A percentile compares a stretch with the other conserved stretches of the same genome.
These are phyloP conservation scores for Neoscytalidium dimidiatum DNA, from an alignment of 2,329 filamentous ascomycete species.

Conservation along the genomic window DNA sequence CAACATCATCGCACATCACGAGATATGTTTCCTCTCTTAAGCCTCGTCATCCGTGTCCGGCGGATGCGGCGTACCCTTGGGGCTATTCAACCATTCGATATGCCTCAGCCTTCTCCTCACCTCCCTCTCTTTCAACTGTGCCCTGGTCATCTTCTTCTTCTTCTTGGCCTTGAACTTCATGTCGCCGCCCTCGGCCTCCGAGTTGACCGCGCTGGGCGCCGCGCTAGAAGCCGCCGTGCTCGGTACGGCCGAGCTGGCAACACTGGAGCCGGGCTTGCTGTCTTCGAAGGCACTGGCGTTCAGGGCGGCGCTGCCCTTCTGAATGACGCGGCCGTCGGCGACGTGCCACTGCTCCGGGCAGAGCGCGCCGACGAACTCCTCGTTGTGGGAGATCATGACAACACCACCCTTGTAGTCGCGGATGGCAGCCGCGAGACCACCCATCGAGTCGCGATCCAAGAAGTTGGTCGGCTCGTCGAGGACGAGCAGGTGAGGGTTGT, in stretches of 20 bases:
- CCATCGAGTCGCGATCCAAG: constrained; percentile 95
- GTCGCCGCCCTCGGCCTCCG: constrained; percentile 73
- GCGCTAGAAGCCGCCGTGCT: constrained; percentile 40
- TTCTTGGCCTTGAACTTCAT: constrained; percentile 91
- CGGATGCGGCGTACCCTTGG: constrained; percentile 49
- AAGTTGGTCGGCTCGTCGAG: constrained; percentile 99
- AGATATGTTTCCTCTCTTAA: not conserved
- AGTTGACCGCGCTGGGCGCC: constrained; percentile 69
- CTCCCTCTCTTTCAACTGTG: constrained; percentile 92
- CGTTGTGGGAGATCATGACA: constrained; percentile 99
- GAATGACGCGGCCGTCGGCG: constrained; percentile 80
- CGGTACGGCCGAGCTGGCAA: constrained; percentile 48
- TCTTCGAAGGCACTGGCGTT: constrained; percentile 87
- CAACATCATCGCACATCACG: not conserved
- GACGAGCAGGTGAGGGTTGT: constrained; percentile 96
- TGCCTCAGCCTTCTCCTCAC: constrained; percentile 83
- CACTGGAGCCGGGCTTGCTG: constrained; percentile 63
- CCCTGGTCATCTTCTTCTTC: constrained; percentile 99
- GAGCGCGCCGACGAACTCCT: constrained; percentile 95
- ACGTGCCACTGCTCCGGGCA: constrained; percentile 98
- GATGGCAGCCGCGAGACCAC: constrained; percentile 95
- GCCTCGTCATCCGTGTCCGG: constrained; percentile 44
- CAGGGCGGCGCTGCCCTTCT: constrained; percentile 76
- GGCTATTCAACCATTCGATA: constrained; percentile 74
- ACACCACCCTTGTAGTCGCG: constrained; percentile 98